Conservation (phyloP, 257 asterid species). For the Petunia secreta region DNA sequence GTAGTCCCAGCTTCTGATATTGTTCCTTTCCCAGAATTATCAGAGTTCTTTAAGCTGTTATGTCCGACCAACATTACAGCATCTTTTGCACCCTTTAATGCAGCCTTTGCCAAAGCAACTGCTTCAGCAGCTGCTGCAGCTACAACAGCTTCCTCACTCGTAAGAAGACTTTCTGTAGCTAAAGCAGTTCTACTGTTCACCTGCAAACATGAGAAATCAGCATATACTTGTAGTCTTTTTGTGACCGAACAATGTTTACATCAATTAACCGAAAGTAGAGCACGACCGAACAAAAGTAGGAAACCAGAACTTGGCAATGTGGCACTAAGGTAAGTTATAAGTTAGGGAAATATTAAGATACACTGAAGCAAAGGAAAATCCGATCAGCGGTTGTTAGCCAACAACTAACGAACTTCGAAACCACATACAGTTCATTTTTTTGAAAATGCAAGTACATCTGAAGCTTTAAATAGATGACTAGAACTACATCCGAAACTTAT, state of each 20-base stretch:
- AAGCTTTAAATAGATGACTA: not conserved
- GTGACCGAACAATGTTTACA: slow-evolving; percentile 43
- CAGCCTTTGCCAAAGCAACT: slow-evolving; percentile 86
- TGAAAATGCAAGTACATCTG: slow-evolving; percentile 3
- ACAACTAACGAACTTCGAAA: not conserved
- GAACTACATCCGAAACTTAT: slow-evolving; percentile 20
- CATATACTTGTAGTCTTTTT: slow-evolving; percentile 55
- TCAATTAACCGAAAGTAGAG: slow-evolving; percentile 7
- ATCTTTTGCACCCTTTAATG: slow-evolving; percentile 82
- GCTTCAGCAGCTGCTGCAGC: slow-evolving; percentile 96
- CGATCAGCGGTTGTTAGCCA: not conserved
- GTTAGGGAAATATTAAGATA: not conserved
- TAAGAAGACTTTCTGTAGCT: slow-evolving; percentile 53
- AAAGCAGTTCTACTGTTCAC: slow-evolving; percentile 48
- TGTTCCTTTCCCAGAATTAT: slow-evolving; percentile 28
- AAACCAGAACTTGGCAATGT: slow-evolving; percentile 9
- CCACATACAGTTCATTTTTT: not conserved
- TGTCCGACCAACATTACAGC: slow-evolving; percentile 63
- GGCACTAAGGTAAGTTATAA: slow-evolving; percentile 14
- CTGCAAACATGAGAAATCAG: slow-evolving; percentile 46
- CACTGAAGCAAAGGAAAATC: not conserved
- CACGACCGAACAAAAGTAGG: not conserved
- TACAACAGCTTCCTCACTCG: slow-evolving; percentile 75
- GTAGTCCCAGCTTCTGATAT: slow-evolving; percentile 26
- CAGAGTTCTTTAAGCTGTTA: slow-evolving; percentile 39